These are phyloP conservation scores for Penicillium capsulatum DNA, from an alignment of 2,329 filamentous ascomycete species.

Conservation along the genomic window DNA sequence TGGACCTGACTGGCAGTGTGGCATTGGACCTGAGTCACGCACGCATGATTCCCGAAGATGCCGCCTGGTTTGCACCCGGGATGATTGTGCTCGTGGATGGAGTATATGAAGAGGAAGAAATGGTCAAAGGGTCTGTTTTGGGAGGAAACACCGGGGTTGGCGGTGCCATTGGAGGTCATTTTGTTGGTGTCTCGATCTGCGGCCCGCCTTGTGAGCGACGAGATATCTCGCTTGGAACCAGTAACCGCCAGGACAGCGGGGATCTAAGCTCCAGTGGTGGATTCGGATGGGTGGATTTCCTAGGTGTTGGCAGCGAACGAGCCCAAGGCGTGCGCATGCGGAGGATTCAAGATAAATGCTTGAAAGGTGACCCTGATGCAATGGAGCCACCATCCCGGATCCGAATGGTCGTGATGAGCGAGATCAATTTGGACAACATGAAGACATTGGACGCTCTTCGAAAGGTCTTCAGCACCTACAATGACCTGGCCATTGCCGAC, in stretches of 20 bases:
- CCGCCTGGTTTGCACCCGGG: constrained; percentile 87
- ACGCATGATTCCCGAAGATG: constrained; percentile 74
- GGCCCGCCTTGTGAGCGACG: constrained; percentile 88
- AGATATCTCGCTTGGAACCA: constrained; percentile 70
- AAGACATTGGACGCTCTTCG: constrained; percentile 74
- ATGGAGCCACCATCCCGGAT: constrained; percentile 36
- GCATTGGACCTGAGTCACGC: constrained; percentile 77
- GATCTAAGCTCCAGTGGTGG: constrained; percentile 61
- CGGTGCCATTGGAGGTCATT: constrained; percentile 85
- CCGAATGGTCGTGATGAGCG: constrained; percentile 72
- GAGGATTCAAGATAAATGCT: constrained; percentile 65
- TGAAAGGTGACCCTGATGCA: constrained; percentile 38
- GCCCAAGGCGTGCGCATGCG: constrained; percentile 80
- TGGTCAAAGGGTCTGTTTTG: constrained; percentile 59
- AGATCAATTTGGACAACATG: constrained; percentile 81
- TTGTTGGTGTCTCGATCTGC: constrained; percentile 84
- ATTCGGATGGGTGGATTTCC: constrained; percentile 96
- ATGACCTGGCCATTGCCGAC: constrained; percentile 57
- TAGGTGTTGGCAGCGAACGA: constrained; percentile 84
- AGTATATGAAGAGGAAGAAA: constrained; percentile 91
- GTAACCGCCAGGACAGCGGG: constrained; percentile 40
- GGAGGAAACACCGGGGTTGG: constrained; percentile 78
- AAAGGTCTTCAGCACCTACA: constrained; percentile 73
- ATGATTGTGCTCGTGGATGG: constrained; percentile 96
- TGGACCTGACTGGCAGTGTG: constrained; percentile 85